A percentile compares a stretch with the other conserved stretches of the same genome.
phyloP scores from a whole-genome alignment of 345 rosid genomes.

The Linum trigynum region DNA sequence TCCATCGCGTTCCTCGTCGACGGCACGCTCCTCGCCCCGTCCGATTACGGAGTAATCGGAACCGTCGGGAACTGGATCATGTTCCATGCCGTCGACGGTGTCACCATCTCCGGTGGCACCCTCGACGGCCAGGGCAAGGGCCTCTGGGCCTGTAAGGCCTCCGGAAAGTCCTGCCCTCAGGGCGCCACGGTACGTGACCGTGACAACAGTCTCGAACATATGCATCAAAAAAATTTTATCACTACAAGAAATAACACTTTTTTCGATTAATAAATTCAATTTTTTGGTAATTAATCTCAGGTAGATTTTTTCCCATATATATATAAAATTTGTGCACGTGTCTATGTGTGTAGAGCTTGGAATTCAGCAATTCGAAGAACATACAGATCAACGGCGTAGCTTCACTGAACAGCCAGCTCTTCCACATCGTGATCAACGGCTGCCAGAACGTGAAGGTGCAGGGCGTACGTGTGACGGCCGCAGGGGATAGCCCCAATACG shows the following conservation, averaged over 20 bases:
- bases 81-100: slow-evolving; percentile 38
- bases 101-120: slow-evolving; percentile 37
- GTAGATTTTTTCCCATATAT: no score
- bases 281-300: no score
- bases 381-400: not conserved
- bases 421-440: not conserved
- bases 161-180: slow-evolving; percentile 44
- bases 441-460: not conserved
- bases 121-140: slow-evolving; percentile 47
- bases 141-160: slow-evolving; percentile 50
- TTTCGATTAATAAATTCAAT: no score
- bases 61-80: slow-evolving; percentile 47
- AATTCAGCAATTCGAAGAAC: not conserved
- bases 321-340: no score
- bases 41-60: slow-evolving; percentile 36
- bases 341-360: not conserved
- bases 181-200: slow-evolving; percentile 45
- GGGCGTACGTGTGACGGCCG: not conserved
- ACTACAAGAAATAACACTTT: no score
- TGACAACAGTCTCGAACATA: not conserved
- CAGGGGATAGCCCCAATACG: not conserved
- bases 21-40: slow-evolving; percentile 53
- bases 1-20: slow-evolving; percentile 31
- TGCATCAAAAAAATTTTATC: not conserved
- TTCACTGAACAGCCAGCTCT: not conserved